Base-by-base conservation (phyloP, 2,329 filamentous ascomycete species). In the Colletotrichum higginsianum region DNA sequence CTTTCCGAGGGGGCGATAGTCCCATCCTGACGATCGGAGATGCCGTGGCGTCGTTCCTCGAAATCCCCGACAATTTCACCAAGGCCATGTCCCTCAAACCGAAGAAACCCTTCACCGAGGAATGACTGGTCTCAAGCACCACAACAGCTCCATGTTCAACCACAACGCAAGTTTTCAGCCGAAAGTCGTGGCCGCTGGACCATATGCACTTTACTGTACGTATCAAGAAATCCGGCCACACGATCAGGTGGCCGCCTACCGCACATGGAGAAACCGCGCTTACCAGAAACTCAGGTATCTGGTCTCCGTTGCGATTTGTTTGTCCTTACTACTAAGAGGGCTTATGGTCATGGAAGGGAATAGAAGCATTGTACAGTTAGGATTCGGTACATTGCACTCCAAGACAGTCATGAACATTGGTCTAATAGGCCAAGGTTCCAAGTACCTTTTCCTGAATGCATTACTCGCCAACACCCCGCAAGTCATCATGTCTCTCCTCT, bases 21-120 rank as follows among this genome's bases (percentile, higher is more conserved):
- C 60, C 60, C 1, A 26, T 60, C 5, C 16, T 69, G 16, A 69
- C 53, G 0, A n/a, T 69, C 12, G 66, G 66, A 2, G 66, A 69
- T 16, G 66, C 60, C 12, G 44, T 69, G 0, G 52, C 35, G 8
- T 69, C 66, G 18, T 64, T 58, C 15, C 30, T 69, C 3, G 6
- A 40, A 12, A 16, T n/a, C 8, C 26, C 5, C 2, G 66, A 69
- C 4, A 6, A 8, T 0, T 11, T 4, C 16, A 69, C 66, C n/a
- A 56, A 35, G 8, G n/a, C 12, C 4, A 57, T 52, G 58, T 50
- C 26, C 18, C 44, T 58, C 21, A 35, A 57, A 12, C 49, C 58
- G 3, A 62, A 58, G 21, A 30, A 23, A 2, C 30, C 21, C 44
- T 42, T 15, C 11, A 52, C 35, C 30, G 9, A n/a, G 18, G 18